These are phyloP conservation scores for Apiospora phragmitis DNA, from an alignment of 2,329 filamentous ascomycete species.

Conservation along the genomic window DNA sequence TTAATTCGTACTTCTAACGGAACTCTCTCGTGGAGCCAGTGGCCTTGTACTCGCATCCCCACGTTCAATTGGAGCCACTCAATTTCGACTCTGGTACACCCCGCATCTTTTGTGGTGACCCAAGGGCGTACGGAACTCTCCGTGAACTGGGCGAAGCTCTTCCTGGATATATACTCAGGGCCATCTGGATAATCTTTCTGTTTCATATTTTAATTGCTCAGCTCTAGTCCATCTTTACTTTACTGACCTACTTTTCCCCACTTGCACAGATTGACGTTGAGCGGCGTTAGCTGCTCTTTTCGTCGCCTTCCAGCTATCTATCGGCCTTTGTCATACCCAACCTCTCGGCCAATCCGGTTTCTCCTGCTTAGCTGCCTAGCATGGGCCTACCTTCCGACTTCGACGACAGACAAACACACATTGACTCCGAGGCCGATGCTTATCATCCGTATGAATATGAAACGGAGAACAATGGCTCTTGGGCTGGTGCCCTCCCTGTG, in stretches of 20 bases:
- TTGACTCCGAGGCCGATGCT: slow-evolving; percentile 59
- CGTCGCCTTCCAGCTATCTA: slow-evolving; percentile 14
- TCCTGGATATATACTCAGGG: not conserved
- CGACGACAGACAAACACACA: slow-evolving; percentile 66
- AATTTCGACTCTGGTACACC: not conserved
- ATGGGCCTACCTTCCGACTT: slow-evolving; percentile 68
- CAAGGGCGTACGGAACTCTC: not conserved
- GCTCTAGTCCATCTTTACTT: not conserved
- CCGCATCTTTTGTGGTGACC: not conserved
- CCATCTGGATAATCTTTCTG: not conserved
- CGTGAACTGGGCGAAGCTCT: not conserved
- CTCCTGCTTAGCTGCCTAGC: slow-evolving; percentile 56
- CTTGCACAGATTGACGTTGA: slow-evolving; percentile 17
- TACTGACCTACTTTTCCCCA: not conserved
- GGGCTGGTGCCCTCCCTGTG: slow-evolving; percentile 93
- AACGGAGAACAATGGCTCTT: slow-evolving; percentile 79
- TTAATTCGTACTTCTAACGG: not conserved
- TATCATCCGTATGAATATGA: slow-evolving; percentile 82
- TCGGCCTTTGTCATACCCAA: not conserved
- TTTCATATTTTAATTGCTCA: not conserved
- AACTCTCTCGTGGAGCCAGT: not conserved
- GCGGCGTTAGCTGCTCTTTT: slow-evolving; percentile 29
- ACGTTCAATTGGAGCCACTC: not conserved
- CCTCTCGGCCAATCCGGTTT: not conserved
- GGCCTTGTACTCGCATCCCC: not conserved